Evolutionary conservation across 2,329 filamentous ascomycete genomes (phyloP).

Genomic region (Botrytis aclada): DNA sequence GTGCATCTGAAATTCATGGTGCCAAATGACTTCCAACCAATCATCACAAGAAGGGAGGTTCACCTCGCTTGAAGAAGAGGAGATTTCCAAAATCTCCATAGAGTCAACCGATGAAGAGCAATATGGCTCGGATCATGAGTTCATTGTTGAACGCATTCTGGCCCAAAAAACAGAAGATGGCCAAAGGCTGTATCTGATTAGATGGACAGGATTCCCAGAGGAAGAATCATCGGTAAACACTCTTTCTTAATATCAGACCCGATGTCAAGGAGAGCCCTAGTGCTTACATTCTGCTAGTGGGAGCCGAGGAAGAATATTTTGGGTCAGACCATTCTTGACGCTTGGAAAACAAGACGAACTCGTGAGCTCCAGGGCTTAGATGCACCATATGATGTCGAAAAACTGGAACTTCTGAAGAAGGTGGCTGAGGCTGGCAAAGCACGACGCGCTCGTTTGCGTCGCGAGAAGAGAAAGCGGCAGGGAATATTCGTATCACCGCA

Average conservation of each 20-base stretch:
- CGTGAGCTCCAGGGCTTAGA: conserved; percentile 25
- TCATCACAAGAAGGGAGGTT: not conserved
- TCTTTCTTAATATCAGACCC: not conserved
- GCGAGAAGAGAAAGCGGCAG: conserved; percentile 26
- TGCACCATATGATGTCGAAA: conserved; percentile 28
- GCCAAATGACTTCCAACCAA: not conserved
- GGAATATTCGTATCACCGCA: conserved; percentile 15
- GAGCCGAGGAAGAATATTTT: conserved; percentile 46
- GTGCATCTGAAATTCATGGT: not conserved
- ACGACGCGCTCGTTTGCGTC: conserved; percentile 25
- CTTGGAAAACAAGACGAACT: conserved; percentile 33
- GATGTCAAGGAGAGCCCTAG: not conserved
- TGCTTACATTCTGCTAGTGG: conserved; percentile 38
- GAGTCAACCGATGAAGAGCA: conserved; percentile 45
- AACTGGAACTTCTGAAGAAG: conserved; percentile 22
- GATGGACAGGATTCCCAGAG: conserved; percentile 60
- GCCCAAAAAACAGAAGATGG: conserved; percentile 43
- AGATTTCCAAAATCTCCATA: conserved; percentile 56
- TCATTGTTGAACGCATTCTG: conserved; percentile 47
- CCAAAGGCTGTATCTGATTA: conserved; percentile 54
- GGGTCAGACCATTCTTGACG: conserved; percentile 39
- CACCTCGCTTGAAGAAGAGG: conserved; percentile 43
- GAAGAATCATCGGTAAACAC: conserved; percentile 46
- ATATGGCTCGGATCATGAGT: conserved; percentile 34
- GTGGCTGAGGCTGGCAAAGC: conserved; percentile 23